A percentile compares a stretch with the other conserved stretches of the same genome.
These are phyloP conservation scores for Huntiella moniliformis DNA, from an alignment of 2,329 filamentous ascomycete genomes.

Conservation along the genomic window DNA sequence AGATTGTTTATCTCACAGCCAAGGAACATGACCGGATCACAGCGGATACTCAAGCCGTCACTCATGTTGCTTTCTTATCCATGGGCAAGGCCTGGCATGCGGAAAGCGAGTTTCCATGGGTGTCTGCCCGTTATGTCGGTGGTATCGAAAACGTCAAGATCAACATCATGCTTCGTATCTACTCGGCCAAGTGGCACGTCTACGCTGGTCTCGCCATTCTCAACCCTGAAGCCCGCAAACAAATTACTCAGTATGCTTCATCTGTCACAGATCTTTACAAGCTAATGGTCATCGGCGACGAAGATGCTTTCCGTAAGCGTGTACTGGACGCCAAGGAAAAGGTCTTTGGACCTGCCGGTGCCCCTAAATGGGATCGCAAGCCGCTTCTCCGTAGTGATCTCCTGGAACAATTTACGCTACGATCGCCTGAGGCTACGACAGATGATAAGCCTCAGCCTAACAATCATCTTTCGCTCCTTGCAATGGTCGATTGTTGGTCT, in stretches of 20 bases:
- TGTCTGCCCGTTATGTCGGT: slow-evolving; percentile 82
- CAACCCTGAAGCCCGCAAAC: slow-evolving; percentile 77
- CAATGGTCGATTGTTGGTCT: slow-evolving; percentile 98
- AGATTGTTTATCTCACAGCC: slow-evolving; percentile 72
- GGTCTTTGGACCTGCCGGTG: slow-evolving; percentile 58
- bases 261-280: slow-evolving; percentile 91
- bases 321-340: slow-evolving; percentile 47
- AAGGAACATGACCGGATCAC: slow-evolving; percentile 90
- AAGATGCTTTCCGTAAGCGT: slow-evolving; percentile 51
- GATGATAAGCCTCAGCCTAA: slow-evolving; percentile 51
- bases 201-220: slow-evolving; percentile 94
- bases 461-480: slow-evolving; percentile 81
- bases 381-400: slow-evolving; percentile 65
- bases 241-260: slow-evolving; percentile 85
- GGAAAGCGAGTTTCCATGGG: slow-evolving; percentile 92
- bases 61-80: slow-evolving; percentile 85
- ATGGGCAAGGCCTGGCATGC: slow-evolving; percentile 98
- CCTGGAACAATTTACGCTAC: slow-evolving; percentile 74
- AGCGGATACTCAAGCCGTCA: slow-evolving; percentile 93
- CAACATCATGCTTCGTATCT: slow-evolving; percentile 93
- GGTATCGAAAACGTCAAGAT: slow-evolving; percentile 99
- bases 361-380: slow-evolving; percentile 37
- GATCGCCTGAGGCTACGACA: slow-evolving; percentile 23
- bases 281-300: slow-evolving; percentile 77
- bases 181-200: slow-evolving; percentile 98